Evolutionary conservation across 2,329 filamentous ascomycete species (phyloP).

Genomic region (Colletotrichum godetiae): DNA sequence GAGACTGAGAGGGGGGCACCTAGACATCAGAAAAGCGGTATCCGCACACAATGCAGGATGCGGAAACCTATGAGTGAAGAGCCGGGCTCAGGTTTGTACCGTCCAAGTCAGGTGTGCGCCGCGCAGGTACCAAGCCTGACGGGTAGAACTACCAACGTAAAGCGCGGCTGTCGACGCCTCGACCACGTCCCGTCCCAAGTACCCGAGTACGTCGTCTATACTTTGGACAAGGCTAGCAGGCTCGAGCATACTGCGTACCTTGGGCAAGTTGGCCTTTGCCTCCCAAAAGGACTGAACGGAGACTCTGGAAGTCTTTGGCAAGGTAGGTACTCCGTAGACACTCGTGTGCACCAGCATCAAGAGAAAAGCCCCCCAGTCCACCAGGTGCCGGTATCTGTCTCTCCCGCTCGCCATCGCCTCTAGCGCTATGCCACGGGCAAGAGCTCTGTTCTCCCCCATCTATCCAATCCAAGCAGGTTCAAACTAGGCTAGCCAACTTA

Average conservation of each 20-base stretch:
- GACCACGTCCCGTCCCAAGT: slow-evolving; percentile 16
- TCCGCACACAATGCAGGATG: neutral
- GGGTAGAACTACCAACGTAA: slow-evolving; percentile 5
- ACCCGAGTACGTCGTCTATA: slow-evolving; percentile 12
- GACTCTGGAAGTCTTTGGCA: no score
- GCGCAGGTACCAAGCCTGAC: slow-evolving; percentile 2
- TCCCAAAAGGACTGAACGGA: neutral
- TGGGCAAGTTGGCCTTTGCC: neutral
- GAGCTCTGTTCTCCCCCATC: slow-evolving; percentile 9
- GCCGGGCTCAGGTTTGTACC: neutral
- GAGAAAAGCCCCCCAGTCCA: slow-evolving; percentile 5
- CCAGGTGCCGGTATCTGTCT: slow-evolving; percentile 21
- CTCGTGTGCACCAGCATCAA: neutral
- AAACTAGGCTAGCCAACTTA: slow-evolving; percentile 2
- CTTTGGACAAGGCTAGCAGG: slow-evolving; percentile 20
- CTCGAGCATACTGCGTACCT: neutral
- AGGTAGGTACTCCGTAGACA: neutral
- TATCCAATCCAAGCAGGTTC: slow-evolving; percentile 14
- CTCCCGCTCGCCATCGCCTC: slow-evolving; percentile 30
- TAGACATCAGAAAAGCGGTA: neutral
- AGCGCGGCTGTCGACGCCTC: slow-evolving; percentile 14
- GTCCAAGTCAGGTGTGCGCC: slow-evolving; percentile 8
- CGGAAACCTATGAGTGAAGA: neutral
- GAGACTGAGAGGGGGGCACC: neutral
- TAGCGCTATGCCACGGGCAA: slow-evolving; percentile 5